These are phyloP conservation scores for Pyrenochaeta sp. DNA, from an alignment of 2,329 filamentous ascomycete genomes.

Conservation along the genomic window DNA sequence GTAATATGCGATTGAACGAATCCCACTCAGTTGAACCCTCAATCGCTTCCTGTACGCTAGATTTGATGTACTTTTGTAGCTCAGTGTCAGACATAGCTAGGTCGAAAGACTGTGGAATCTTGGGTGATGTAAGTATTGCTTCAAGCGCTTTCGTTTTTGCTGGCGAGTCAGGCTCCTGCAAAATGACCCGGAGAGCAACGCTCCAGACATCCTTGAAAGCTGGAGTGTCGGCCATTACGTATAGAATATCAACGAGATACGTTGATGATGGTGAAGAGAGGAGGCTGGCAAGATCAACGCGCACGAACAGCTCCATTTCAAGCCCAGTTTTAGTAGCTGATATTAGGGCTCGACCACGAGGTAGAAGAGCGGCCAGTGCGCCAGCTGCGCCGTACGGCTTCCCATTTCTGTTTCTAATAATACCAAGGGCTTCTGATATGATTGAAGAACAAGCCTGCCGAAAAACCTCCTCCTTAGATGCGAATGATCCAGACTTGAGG, in stretches of 20 bases:
- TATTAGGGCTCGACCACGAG: conserved; percentile 53
- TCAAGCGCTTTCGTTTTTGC: conserved; percentile 40
- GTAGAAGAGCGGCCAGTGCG: conserved; percentile 63
- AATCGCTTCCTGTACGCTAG: conserved; percentile 40
- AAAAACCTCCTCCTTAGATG: conserved; percentile 24
- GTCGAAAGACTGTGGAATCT: conserved; percentile 45
- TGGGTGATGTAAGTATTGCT: conserved; percentile 45
- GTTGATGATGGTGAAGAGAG: conserved; percentile 73
- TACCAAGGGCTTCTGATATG: conserved; percentile 58
- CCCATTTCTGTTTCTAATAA: conserved; percentile 64
- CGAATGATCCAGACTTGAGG: conserved; percentile 13
- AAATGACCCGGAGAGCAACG: conserved; percentile 36
- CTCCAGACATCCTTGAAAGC: conserved; percentile 44
- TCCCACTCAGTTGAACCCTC: conserved; percentile 47
- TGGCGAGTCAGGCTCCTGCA: conserved; percentile 39
- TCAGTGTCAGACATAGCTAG: conserved; percentile 46
- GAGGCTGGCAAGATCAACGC: conserved; percentile 65
- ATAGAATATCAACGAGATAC: conserved; percentile 72
- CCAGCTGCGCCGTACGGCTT: conserved; percentile 73
- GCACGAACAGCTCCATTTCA: conserved; percentile 57
- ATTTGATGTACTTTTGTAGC: conserved; percentile 47
- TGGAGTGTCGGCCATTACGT: conserved; percentile 52
- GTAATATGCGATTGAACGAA: conserved; percentile 47
- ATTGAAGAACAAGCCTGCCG: conserved; percentile 53
- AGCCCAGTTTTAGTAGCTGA: conserved; percentile 54